phyloP scores from a whole-genome alignment of 2,329 filamentous ascomycete genomes.

The Sclerotinia spermophila region DNA sequence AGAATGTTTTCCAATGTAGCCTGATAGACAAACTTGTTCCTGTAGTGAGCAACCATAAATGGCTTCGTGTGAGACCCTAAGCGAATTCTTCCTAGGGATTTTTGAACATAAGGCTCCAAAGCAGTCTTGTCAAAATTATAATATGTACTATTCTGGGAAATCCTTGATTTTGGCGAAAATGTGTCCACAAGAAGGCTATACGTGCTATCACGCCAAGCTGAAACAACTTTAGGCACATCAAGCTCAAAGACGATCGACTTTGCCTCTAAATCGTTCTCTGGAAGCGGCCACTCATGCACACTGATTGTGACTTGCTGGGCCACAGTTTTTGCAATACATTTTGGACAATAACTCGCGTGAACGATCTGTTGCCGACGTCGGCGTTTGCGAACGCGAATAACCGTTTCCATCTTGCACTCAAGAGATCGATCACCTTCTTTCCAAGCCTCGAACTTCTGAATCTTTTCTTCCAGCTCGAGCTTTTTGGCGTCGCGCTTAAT shows the following conservation, averaged over 20 bases:
- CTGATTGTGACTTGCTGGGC: constrained; percentile 44
- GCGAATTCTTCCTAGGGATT: constrained; percentile 19
- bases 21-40: constrained; percentile 27
- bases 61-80: constrained; percentile 25
- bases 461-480: constrained; percentile 36
- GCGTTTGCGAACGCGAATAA: neutral
- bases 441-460: constrained; percentile 35
- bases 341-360: constrained; percentile 34
- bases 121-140: constrained; percentile 18
- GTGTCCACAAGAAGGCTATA: constrained; percentile 42
- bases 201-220: constrained; percentile 49
- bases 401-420: neutral
- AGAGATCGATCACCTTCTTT: constrained; percentile 19
- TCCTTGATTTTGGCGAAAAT: constrained; percentile 30
- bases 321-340: constrained; percentile 37
- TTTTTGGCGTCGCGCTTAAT: constrained; percentile 35
- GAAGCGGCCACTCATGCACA: constrained; percentile 56
- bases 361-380: neutral
- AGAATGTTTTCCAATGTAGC: constrained; percentile 41
- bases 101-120: constrained; percentile 15
- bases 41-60: constrained; percentile 37
- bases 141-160: neutral
- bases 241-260: constrained; percentile 54
- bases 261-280: constrained; percentile 34
- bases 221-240: constrained; percentile 40